A percentile compares a stretch with the other conserved stretches of the same genome.
Conservation (phyloP, 108 stramenopile genomes). For the Cylindrotheca fusiformis region DNA sequence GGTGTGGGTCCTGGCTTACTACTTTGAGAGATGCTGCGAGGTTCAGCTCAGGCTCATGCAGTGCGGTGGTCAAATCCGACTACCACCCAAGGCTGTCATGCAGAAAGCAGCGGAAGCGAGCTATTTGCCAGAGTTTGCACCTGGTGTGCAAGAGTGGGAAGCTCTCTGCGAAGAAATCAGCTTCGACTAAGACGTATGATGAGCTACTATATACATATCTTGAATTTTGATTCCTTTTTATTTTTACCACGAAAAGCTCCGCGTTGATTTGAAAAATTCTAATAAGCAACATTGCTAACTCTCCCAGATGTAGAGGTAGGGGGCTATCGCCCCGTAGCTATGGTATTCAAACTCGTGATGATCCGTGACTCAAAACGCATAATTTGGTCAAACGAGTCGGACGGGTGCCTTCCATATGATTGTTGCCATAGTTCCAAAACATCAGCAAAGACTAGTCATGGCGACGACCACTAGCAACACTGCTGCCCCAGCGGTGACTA, state of each 20-base stretch:
- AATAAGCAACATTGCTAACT: too few relatives aligned
- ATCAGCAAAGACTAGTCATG: too few relatives aligned
- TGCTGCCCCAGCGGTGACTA: constrained; percentile 28
- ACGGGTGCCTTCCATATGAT: too few relatives aligned
- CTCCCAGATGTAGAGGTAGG: too few relatives aligned
- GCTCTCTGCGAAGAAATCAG: constrained; percentile 35
- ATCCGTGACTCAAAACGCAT: too few relatives aligned
- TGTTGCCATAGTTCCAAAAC: not conserved
- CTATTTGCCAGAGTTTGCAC: constrained; percentile 50
- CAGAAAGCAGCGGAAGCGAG: constrained; percentile 41
- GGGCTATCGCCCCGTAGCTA: too few relatives aligned
- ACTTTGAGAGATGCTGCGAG: constrained; percentile 58
- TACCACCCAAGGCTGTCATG: constrained; percentile 36
- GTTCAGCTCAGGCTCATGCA: constrained; percentile 42
- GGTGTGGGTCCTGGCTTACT: constrained; percentile 67
- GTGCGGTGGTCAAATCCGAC: constrained; percentile 42
- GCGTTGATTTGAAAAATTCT: too few relatives aligned
- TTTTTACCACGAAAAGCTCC: too few relatives aligned
- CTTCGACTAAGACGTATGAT: constrained; percentile 3
- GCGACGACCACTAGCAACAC: not conserved
- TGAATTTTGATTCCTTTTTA: too few relatives aligned
- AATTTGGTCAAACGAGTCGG: too few relatives aligned
- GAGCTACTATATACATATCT: too few relatives aligned
- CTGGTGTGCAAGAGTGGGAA: constrained; percentile 63
- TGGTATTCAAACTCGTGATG: too few relatives aligned